Percentiles rank a stretch among this genome's conserved stretches.
Evolutionary conservation across 495 filamentous ascomycete species (phyloP).

Genomic region (Xeromyces bisporus): DNA sequence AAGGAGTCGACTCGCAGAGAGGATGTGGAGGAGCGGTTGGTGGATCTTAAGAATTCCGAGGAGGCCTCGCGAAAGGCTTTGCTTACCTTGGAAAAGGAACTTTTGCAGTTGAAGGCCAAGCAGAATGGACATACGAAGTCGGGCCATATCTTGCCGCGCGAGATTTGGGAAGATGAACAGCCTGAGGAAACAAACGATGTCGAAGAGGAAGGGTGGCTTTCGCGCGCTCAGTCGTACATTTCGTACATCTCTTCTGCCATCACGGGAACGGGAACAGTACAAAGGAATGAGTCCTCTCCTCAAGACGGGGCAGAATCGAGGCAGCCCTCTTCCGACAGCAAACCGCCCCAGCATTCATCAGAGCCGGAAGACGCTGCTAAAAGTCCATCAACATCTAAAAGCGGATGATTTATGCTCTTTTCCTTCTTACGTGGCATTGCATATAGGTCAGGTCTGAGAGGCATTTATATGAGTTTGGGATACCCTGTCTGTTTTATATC

Average conservation of each 20-base stretch:
- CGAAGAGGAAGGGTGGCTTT: constrained; percentile 16
- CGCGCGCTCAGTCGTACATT: constrained; percentile 18
- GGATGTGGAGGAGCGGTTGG: constrained; percentile 52
- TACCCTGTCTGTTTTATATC: no score
- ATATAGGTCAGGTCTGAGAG: no score
- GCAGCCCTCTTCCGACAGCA: neutral
- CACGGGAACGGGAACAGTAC: neutral
- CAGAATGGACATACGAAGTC: constrained; percentile 15
- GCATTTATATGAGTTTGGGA: no score
- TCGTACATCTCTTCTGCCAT: constrained; percentile 2
- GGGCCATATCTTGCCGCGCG: constrained; percentile 22
- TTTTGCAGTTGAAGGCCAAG: constrained; percentile 38
- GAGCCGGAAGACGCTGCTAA: neutral
- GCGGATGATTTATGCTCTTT: neutral
- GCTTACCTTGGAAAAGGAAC: constrained; percentile 49
- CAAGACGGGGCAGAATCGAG: neutral
- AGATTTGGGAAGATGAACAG: constrained; percentile 28
- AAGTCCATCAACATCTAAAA: neutral
- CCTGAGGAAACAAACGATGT: constrained; percentile 13
- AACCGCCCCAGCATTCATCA: neutral
- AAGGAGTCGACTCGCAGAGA: constrained; percentile 66
- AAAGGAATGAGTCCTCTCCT: neutral
- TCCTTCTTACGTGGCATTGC: constrained; percentile 1
- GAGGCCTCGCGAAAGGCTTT: constrained; percentile 39
- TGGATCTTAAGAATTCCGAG: constrained; percentile 47